A percentile compares a stretch with the other conserved stretches of the same genome.
These are phyloP conservation scores for Colletotrichum noveboracense DNA, from an alignment of 2,329 filamentous ascomycete genomes.

Conservation along the genomic window DNA sequence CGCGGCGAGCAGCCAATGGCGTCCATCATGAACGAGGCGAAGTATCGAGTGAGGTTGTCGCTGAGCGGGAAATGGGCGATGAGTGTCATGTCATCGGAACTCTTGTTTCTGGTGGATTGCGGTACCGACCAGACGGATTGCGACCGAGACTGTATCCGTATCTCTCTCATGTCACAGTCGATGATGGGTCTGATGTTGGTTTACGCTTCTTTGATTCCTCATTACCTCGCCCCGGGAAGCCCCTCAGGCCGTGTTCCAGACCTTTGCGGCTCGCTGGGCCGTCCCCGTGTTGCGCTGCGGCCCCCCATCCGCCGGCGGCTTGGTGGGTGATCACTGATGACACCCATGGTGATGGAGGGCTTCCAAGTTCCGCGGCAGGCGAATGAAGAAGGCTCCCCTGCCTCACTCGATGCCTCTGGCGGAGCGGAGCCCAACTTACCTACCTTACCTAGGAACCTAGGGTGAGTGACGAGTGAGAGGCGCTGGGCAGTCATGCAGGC, in stretches of 20 bases:
- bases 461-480: not conserved
- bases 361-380: not conserved
- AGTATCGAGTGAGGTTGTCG: not conserved
- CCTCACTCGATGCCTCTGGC: not conserved
- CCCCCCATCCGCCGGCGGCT: not conserved
- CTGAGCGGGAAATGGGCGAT: not conserved
- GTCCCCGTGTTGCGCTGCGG: not conserved
- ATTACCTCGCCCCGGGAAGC: not conserved
- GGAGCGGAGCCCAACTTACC: not conserved
- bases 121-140: not conserved
- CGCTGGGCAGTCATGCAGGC: slow-evolving; percentile 24
- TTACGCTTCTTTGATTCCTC: not conserved
- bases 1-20: not conserved
- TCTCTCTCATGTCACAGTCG: not conserved
- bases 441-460: too few relatives aligned
- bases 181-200: not conserved
- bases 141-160: not conserved
- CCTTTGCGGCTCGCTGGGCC: not conserved
- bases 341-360: not conserved
- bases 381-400: not conserved
- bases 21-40: not conserved
- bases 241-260: not conserved
- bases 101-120: not conserved
- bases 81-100: not conserved
- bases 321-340: not conserved